A percentile compares a stretch with the other conserved stretches of the same genome.
Conservation (phyloP, 1,284 basidiomycete genomes). For the Amylostereum areolatum region DNA sequence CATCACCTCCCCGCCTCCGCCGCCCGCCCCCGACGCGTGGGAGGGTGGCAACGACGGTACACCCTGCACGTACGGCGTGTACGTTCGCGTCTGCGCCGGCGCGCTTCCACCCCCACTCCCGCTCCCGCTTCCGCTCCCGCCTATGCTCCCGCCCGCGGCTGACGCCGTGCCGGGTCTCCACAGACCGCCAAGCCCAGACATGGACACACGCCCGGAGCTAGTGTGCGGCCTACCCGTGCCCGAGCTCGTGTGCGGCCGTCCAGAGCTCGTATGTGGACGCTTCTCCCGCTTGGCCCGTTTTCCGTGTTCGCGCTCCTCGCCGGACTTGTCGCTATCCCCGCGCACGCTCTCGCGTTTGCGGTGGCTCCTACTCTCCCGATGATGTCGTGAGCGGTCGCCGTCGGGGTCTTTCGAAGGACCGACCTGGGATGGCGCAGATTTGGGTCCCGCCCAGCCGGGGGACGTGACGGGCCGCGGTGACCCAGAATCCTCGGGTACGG, state of each 20-base stretch:
- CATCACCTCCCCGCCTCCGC: slow-evolving; percentile 10
- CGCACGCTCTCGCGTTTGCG: too few species aligned
- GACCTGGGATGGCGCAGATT: too few species aligned
- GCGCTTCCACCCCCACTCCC: slow-evolving; percentile 13
- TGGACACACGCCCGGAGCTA: slow-evolving; percentile 24
- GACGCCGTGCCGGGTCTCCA: too few species aligned
- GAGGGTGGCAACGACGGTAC: slow-evolving; percentile 3
- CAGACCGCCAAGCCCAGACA: too few species aligned
- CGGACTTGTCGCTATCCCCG: too few species aligned
- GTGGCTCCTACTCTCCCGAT: too few species aligned
- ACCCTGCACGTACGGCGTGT: slow-evolving; percentile 11
- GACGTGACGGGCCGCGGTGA: too few species aligned
- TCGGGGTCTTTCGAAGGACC: too few species aligned
- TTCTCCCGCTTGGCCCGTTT: slow-evolving; percentile 35
- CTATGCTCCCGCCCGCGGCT: slow-evolving; percentile 8
- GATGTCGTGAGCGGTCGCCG: too few species aligned
- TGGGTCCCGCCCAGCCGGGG: too few species aligned
- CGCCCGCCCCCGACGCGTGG: slow-evolving; percentile 3
- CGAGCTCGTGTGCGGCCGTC: slow-evolving; percentile 8
- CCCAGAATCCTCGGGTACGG: too few species aligned
- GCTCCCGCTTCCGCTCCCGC: slow-evolving; percentile 8
- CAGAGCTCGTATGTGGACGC: not conserved
- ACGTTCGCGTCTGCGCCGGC: slow-evolving; percentile 13
- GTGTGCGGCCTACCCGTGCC: slow-evolving; percentile 10
- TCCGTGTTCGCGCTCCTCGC: slow-evolving; percentile 26